Evolutionary conservation across 768 basidiomycete genomes (phyloP).

Genomic region (Ramaria sp.): DNA sequence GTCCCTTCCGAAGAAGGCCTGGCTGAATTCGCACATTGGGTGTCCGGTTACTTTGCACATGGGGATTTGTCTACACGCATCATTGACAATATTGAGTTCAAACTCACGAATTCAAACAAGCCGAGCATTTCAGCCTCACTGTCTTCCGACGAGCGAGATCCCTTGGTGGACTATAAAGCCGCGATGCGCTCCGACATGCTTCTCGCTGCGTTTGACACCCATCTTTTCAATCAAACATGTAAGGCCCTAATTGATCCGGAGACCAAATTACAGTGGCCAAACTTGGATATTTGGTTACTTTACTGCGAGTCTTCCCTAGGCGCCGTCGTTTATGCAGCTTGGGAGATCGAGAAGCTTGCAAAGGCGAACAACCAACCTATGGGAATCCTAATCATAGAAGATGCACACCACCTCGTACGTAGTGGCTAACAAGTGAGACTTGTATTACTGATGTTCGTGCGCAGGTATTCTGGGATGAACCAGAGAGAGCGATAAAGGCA

Average conservation of each 20-base stretch:
- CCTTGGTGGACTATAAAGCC: background rate
- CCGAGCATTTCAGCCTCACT: background rate
- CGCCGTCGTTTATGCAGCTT: background rate
- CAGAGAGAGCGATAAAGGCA: background rate
- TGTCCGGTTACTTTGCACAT: slow-evolving; percentile 25
- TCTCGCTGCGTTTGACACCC: background rate
- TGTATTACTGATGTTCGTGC: background rate
- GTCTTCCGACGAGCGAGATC: background rate
- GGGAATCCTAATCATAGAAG: background rate
- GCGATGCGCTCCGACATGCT: slow-evolving; percentile 2
- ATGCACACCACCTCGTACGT: background rate
- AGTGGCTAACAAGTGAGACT: background rate
- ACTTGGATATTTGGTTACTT: background rate
- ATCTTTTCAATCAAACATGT: background rate
- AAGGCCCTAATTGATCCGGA: background rate
- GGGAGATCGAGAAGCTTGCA: slow-evolving; percentile 1
- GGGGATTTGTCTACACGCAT: slow-evolving; percentile 18
- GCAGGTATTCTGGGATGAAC: slow-evolving; percentile 3
- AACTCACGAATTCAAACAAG: slow-evolving; percentile 10
- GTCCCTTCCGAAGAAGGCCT: slow-evolving; percentile 17
- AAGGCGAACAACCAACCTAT: background rate
- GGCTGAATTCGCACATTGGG: slow-evolving; percentile 19
- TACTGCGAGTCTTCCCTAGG: background rate
- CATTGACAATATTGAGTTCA: slow-evolving; percentile 16
- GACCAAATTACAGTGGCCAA: background rate